Conservation (phyloP, 176 grass and related monocot genomes). For the Canna indica region DNA sequence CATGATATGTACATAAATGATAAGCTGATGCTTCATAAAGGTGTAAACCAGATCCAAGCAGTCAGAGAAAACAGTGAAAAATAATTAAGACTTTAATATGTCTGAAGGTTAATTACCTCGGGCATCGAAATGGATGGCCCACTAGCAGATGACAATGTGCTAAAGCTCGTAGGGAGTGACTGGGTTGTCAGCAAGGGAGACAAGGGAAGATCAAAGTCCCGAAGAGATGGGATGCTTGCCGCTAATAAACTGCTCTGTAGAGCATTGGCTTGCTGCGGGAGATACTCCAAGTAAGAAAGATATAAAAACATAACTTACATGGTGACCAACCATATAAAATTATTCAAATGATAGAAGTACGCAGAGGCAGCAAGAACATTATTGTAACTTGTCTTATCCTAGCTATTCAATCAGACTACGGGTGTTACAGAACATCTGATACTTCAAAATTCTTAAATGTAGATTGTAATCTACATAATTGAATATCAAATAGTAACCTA, state of each 20-base stretch:
- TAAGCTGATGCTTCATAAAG: not conserved
- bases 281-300: not conserved
- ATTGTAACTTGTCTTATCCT: too few species aligned
- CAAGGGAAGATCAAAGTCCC: constrained; percentile 62
- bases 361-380: too few species aligned
- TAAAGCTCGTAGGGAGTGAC: constrained; percentile 62
- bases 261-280: constrained; percentile 66
- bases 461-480: too few species aligned
- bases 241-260: constrained; percentile 51
- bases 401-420: too few species aligned
- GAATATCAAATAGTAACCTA: too few species aligned
- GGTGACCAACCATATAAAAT: not conserved
- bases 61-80: not conserved
- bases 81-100: not conserved
- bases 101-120: constrained; percentile 40
- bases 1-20: not conserved
- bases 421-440: too few species aligned
- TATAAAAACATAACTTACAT: not conserved
- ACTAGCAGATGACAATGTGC: constrained; percentile 45
- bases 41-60: not conserved
- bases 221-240: constrained; percentile 46
- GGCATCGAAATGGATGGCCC: constrained; percentile 59
- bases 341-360: not conserved
- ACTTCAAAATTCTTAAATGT: too few species aligned
- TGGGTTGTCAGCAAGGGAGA: constrained; percentile 53